Evolutionary conservation across 2,329 filamentous ascomycete species (phyloP), one percentile per base, ranked within the genome.

Genomic region (Lasiodiplodia sp.): DNA sequence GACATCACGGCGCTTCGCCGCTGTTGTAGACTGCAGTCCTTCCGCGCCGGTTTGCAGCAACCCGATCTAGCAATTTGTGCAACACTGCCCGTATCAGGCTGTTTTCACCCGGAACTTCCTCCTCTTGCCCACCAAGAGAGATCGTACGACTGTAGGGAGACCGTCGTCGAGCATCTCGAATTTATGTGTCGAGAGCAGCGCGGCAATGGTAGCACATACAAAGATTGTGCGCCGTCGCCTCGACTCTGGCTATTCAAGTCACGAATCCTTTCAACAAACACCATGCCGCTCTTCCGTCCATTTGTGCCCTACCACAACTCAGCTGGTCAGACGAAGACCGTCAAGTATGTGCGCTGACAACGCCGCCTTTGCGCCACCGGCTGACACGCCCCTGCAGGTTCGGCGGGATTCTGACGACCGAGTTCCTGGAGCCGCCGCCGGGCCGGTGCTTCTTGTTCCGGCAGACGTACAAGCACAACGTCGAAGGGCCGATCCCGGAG

Each of bases 341-440:
- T 57, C 5, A 67, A 67, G 65, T 67, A 51, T 23, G 65, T 44
- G 16, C 40, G 14, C 28, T 10, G 16, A 14, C 21, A 34, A 37
- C 10, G 34, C 34, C 34, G 34, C 4, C 34, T 10, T 37, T 37
- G 34, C 34, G 34, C 10, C 18, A 8, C 12, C 21, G 34, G 25
- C 51, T 47, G 11, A 58, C 53, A 4, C 38, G 8, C 38, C 23
- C 16, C 10, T 18, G 12, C 67, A 75, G 72, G 49, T 74, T 73
- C 63, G 74, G 71, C 55, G 73, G 73, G 49, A 67, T 72, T 11
- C 65, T 75, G 21, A 69, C 64, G 21, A 73, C 72, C 11, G 70
- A 74, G 53, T 75, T 75, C 65, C 72, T 76, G 47, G 73, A 76
- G 58, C 74, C 74, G 3, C 75, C 74, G 28, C 72, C 75, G 10